Evolutionary conservation across 2,329 filamentous ascomycete genomes (phyloP).

Genomic region (Eurotiales sp.): DNA sequence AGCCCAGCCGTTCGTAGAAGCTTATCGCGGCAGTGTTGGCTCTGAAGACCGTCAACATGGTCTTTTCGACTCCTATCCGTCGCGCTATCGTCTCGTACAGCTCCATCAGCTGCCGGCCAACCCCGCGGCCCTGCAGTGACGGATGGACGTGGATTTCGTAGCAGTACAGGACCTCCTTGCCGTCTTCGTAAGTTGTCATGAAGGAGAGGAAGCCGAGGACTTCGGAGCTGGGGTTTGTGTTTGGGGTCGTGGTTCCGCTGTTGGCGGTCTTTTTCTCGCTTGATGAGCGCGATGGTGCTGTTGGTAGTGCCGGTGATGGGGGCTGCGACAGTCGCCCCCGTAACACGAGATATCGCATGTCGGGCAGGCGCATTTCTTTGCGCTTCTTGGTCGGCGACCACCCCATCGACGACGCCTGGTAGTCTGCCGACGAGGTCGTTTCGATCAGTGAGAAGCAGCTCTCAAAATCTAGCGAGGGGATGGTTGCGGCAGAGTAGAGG

Average conservation of each 20-base stretch:
- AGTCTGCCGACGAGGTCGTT: conserved; percentile 51
- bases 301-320: not conserved
- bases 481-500: conserved; percentile 32
- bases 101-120: conserved; percentile 51
- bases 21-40: conserved; percentile 45
- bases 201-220: conserved; percentile 50
- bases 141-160: conserved; percentile 59
- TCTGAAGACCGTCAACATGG: conserved; percentile 59
- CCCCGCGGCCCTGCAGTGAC: conserved; percentile 43
- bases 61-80: conserved; percentile 48
- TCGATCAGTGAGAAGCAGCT: conserved; percentile 53
- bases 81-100: conserved; percentile 47
- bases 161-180: conserved; percentile 56
- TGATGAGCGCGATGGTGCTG: too few species aligned
- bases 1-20: conserved; percentile 53
- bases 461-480: conserved; percentile 41
- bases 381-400: conserved; percentile 54
- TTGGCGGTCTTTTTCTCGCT: not conserved
- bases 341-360: conserved; percentile 58
- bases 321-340: conserved; percentile 18
- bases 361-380: conserved; percentile 55
- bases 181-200: conserved; percentile 56
- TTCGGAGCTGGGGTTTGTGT: not conserved
- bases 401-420: conserved; percentile 49
- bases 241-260: not conserved